Evolutionary conservation across 2,329 filamentous ascomycete genomes (phyloP).

Genomic region (Paraphaeosphaeria sporulosa): DNA sequence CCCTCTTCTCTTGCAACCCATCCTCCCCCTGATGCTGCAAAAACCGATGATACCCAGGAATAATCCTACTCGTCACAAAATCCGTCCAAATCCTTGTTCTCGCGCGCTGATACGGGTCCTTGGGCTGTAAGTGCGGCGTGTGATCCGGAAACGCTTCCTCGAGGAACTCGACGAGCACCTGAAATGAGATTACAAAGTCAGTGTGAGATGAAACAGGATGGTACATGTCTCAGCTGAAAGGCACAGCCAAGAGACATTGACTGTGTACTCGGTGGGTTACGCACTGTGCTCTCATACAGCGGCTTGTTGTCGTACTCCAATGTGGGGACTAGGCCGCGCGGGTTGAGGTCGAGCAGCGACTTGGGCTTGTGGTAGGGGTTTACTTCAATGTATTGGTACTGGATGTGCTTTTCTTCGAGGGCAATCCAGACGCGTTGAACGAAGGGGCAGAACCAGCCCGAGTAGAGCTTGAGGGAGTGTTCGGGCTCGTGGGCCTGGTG

Average conservation of each 20-base stretch:
- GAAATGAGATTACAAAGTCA: too few relatives aligned
- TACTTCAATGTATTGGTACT: constrained; percentile 73
- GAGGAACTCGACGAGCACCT: constrained; percentile 79
- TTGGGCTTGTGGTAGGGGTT: constrained; percentile 79
- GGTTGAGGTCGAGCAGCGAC: constrained; percentile 74
- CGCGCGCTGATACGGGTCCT: constrained; percentile 70
- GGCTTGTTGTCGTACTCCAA: constrained; percentile 65
- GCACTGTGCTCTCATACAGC: constrained; percentile 75
- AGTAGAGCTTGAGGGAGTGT: constrained; percentile 70
- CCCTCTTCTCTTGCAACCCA: constrained; percentile 60
- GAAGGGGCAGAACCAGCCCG: constrained; percentile 75
- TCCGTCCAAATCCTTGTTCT: constrained; percentile 76
- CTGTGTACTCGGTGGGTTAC: too few relatives aligned
- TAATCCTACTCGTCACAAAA: constrained; percentile 71
- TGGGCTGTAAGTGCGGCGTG: constrained; percentile 63
- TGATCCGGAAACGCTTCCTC: constrained; percentile 71
- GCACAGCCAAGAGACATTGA: too few relatives aligned
- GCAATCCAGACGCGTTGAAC: constrained; percentile 77
- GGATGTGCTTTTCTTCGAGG: constrained; percentile 75
- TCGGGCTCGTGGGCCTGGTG: constrained; percentile 45
- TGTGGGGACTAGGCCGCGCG: constrained; percentile 77
- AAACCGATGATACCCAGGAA: constrained; percentile 73
- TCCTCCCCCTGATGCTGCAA: constrained; percentile 50
- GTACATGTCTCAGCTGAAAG: too few relatives aligned
- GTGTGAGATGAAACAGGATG: too few relatives aligned